Base-by-base conservation (phyloP, 2,329 filamentous ascomycete species). In the Cladosporium colombiae region DNA sequence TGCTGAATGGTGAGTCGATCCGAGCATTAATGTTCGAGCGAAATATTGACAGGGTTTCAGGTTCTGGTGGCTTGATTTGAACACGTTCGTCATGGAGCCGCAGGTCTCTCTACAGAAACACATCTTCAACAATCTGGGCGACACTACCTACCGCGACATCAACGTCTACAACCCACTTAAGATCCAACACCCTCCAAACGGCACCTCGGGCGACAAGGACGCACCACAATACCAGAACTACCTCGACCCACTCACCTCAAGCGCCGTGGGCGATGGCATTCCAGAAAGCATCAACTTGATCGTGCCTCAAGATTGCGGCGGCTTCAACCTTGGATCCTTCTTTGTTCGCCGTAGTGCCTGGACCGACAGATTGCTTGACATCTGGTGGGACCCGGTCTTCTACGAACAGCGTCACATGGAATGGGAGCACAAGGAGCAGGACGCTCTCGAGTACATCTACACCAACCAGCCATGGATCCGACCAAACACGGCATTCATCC, bases 361-460 rank as follows among this genome's bases (percentile, higher is more conserved):
- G 92, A 92, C 93, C 0, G 94, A 98, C 74, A 89, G 92, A 5
- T 81, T 99, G 21, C 86, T 99, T 40, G 95, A 99, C 75, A 86
- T 97, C 62, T 99, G 95, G 95, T 99, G 95, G 95, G 95, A 99
- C 74, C 95, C 95, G 0, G 93, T 98, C 33, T 88, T 90, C 65
- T 99, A 99, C 78, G 95, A 99, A 80, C 95, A 99, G 80, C 96
- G 93, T 77, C 95, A 99, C 78, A 97, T 97, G 93, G 87, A 95
- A 68, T 99, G 95, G 95, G 93, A 95, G 75, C 95, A 99, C 83
- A 98, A 98, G 78, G 95, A 99, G 78, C 95, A 99, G 80, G 93
- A 98, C 75, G 92, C 93, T 1, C 82, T 99, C 50, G 93, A 97
- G 80, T 91, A 96, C 80, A 84, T 99, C 68, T 99, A 99, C 81